Evolutionary conservation across 2,329 filamentous ascomycete genomes (phyloP), one percentile per base, ranked within the genome.

Genomic region (Aspergillus amoenus): DNA sequence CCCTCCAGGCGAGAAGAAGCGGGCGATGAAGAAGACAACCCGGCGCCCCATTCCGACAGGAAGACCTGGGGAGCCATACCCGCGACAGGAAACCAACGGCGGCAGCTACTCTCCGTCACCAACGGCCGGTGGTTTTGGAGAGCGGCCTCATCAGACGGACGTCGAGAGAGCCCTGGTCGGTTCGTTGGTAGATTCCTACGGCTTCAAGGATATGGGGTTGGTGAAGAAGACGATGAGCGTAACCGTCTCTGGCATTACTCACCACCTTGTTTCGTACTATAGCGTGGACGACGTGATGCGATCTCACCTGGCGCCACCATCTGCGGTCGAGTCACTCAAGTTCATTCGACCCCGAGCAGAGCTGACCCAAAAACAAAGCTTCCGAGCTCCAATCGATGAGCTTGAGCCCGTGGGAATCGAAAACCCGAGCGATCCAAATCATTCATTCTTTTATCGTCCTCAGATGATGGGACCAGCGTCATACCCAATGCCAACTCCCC

Each of bases 151-250:
- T 32, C 74, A 78, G 58, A 73, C 76, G 5, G 78, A 81, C 56
- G 67, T 78, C 24, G 76, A 88, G 66, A 80, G 86, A 34, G 81
- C 83, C 24, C 77, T 93, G 52, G 86, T 94, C 44, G 93, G 92
- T 5, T 95, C 91, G 1, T 80, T 96, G 12, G 84, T 93, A n/a
- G 92, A 96, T 74, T 92, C 89, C 0, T 96, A 96, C 66, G 85
- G 87, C 32, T 96, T 96, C 81, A 94, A 94, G 68, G 80, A 86
- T 13, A 84, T 86, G 1, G 92, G 93, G 0, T 76, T 97, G 41
- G 84, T 96, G 61, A 97, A 97, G 81, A 96, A 96, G 79, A 96
- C 92, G 0, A 92, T 96, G 74, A 93, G 88, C 65, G 85, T 96
- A 40, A 86, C 83, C 2, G 86, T 88, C 50, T 82, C 88, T 24